Base-by-base conservation (phyloP, 371 early-diverging fungal genomes). In the Nematocida major region DNA sequence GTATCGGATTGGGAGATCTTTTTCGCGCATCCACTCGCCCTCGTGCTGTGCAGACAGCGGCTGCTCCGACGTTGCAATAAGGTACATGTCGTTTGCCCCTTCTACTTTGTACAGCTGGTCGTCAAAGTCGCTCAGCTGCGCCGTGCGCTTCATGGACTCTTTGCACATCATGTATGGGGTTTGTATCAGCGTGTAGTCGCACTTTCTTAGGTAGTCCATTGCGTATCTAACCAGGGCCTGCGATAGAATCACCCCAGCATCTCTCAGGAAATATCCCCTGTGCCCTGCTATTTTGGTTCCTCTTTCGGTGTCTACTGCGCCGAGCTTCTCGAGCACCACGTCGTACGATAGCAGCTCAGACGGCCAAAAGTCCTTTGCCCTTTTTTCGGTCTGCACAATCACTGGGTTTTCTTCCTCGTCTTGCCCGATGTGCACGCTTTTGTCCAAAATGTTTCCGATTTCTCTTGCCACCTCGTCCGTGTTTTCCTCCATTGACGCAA, bases 31-130 rank as follows among this genome's bases (percentile, higher is more conserved):
- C 73, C 94, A 93, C 87, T 97, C 97, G 80, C 90, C 89, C 67
- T 90, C 87, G 85, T 97, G 95, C 88, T 90, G 91, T 32, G 94
- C 97, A 50, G 91, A 90, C 82, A 99, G 92, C 69, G 99, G 97
- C 87, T 99, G 99, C 85, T 99, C 99, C 24, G 92, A 91, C 51
- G 99, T 99, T 53, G 99, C 99, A 82, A 99, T 97, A 78, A 99
- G 86, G 86, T 97, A 99, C 85, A 91, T 90, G 80, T 94, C 93
- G 67, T 93, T 92, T 7, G 28, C 3, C 28, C 59, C 67, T 80
- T 89, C 91, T 65, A 79, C 91, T 85, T 93, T 95, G 89, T 97
- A 99, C 53, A 99, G 87, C 82, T 95, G 96, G 82, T 99, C 99
- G 81, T 97, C 97, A 84, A 95, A 99, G 85, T 97, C 92, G 70